Conservation (phyloP, 1,284 basidiomycete genomes). For the Vanrija sp. region DNA sequence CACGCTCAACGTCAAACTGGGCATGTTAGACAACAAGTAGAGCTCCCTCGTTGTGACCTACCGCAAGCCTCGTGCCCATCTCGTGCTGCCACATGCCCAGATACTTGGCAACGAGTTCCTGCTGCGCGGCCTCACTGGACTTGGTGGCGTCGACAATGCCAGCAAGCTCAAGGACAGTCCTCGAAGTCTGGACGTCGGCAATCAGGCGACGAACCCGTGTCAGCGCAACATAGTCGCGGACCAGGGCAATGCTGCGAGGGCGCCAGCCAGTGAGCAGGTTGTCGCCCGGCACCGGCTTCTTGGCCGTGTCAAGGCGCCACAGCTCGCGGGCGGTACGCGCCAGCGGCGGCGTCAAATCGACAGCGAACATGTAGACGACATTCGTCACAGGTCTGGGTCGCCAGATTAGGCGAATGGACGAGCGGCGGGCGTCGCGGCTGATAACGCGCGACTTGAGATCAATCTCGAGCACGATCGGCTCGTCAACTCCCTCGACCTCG, state of each 20-base stretch:
- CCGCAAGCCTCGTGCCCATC: slow-evolving; percentile 71
- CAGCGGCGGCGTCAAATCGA: slow-evolving; percentile 75
- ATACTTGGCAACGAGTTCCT: slow-evolving; percentile 60
- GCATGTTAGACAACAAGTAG: background rate
- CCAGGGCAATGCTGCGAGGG: slow-evolving; percentile 77
- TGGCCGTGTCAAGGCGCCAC: slow-evolving; percentile 90
- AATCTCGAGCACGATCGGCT: slow-evolving; percentile 79
- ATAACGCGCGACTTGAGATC: slow-evolving; percentile 85
- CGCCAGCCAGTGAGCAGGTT: slow-evolving; percentile 77
- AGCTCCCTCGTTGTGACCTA: slow-evolving; percentile 43
- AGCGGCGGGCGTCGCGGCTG: slow-evolving; percentile 73
- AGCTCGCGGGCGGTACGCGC: slow-evolving; percentile 83
- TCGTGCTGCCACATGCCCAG: slow-evolving; percentile 75
- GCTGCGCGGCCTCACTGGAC: slow-evolving; percentile 62
- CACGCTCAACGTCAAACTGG: slow-evolving; percentile 50
- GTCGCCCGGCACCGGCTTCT: slow-evolving; percentile 89
- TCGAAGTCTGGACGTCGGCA: slow-evolving; percentile 84
- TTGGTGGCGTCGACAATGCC: slow-evolving; percentile 5
- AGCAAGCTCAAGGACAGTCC: slow-evolving; percentile 62
- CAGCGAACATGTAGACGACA: slow-evolving; percentile 62
- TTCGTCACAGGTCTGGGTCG: slow-evolving; percentile 53
- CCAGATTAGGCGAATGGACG: slow-evolving; percentile 68
- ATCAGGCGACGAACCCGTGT: slow-evolving; percentile 66
- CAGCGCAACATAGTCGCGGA: slow-evolving; percentile 75
- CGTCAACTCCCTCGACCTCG: slow-evolving; percentile 73